These are phyloP conservation scores for Paspalum vaginatum DNA, from an alignment of 176 grass and related monocot genomes.

Conservation along the genomic window DNA sequence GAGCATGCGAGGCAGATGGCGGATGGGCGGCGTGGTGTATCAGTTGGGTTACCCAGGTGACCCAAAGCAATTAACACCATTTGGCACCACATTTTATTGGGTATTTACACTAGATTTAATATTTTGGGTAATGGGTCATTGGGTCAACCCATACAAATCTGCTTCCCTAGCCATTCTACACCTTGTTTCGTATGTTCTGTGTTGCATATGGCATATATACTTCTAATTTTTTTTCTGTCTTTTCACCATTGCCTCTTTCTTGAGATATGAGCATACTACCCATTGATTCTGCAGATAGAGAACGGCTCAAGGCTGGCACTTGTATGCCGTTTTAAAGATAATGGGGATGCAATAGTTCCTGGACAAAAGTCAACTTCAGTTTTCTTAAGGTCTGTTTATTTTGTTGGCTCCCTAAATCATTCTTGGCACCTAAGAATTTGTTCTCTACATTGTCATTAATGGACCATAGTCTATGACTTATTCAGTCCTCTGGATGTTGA, in stretches of 20 bases:
- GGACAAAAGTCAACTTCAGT: conserved; percentile 69
- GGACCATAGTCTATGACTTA: conserved; percentile 25
- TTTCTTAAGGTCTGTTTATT: conserved; percentile 71
- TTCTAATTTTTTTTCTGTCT: conserved; percentile 6
- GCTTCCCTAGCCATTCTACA: too few relatives aligned
- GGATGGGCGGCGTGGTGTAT: too few relatives aligned
- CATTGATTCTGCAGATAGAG: conserved; percentile 68
- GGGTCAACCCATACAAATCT: too few relatives aligned
- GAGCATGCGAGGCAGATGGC: too few relatives aligned
- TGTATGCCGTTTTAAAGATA: conserved; percentile 76
- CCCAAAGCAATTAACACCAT: too few relatives aligned
- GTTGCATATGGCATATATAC: background rate
- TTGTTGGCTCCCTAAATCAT: conserved; percentile 23
- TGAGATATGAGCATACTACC: conserved; percentile 37
- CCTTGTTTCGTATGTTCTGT: conserved; percentile 10
- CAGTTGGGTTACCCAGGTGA: too few relatives aligned
- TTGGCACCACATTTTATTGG: too few relatives aligned
- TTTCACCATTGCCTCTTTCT: background rate
- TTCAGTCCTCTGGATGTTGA: conserved; percentile 11
- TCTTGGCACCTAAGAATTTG: conserved; percentile 27
- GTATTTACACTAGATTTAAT: too few relatives aligned
- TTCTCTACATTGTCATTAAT: conserved; percentile 27
- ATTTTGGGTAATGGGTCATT: too few relatives aligned
- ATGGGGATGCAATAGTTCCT: conserved; percentile 64
- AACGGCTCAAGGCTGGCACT: conserved; percentile 77